phyloP scores from a whole-genome alignment of 345 rosid species.

The Trapa bicornis region DNA sequence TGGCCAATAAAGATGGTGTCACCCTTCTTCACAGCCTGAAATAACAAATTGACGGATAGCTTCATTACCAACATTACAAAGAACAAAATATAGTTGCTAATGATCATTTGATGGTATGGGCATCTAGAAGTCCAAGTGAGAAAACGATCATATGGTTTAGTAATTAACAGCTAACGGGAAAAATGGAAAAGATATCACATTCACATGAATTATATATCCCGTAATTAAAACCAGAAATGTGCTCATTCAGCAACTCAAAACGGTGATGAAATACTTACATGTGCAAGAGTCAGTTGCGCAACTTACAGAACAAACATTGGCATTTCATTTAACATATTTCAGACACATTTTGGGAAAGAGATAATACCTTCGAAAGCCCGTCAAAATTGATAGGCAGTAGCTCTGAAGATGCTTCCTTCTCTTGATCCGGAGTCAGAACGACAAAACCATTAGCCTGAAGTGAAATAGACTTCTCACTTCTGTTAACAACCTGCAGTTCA shows the following conservation, averaged over 20 bases:
- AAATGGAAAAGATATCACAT: neutral
- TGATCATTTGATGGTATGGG: neutral
- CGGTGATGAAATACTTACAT: neutral
- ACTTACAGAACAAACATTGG: neutral
- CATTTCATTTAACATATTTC: neutral
- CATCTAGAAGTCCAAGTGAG: neutral
- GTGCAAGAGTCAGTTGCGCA: neutral
- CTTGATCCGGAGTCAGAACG: conserved; percentile 65
- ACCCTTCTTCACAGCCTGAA: conserved; percentile 79
- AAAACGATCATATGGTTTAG: neutral
- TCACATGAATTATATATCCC: neutral
- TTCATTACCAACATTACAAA: neutral
- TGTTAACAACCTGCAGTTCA: conserved; percentile 84
- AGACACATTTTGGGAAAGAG: neutral
- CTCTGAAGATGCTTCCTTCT: conserved; percentile 70
- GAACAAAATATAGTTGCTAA: neutral
- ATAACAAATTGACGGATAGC: conserved; percentile 5
- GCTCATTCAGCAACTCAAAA: neutral
- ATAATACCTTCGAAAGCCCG: conserved; percentile 64
- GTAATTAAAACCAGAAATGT: neutral
- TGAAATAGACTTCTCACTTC: conserved; percentile 54
- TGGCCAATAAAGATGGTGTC: conserved; percentile 94
- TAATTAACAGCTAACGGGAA: neutral
- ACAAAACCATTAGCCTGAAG: conserved; percentile 66
- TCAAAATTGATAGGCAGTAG: conserved; percentile 82